Evolutionary conservation across 257 asterid species (phyloP).

Genomic region (Oldenlandia corymbosa): DNA sequence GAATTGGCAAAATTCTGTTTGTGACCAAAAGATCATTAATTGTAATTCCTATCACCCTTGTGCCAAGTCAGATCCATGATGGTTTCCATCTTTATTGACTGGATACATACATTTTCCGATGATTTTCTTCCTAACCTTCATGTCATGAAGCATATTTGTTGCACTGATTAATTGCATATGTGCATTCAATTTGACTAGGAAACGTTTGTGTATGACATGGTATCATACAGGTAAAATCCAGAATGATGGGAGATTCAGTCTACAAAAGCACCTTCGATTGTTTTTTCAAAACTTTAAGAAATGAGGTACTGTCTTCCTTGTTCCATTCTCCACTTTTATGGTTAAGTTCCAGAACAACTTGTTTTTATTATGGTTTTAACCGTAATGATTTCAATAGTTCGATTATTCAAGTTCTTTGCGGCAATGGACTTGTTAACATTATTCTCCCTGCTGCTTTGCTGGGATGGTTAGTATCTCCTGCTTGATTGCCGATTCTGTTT

Average conservation of each 20-base stretch:
- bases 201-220: neutral
- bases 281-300: conserved; percentile 62
- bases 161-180: no score
- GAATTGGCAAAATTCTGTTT: neutral
- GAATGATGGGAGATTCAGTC: conserved; percentile 92
- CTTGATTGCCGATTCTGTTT: no score
- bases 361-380: neutral
- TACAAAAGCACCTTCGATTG: conserved; percentile 77
- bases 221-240: conserved; percentile 63
- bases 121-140: conserved; percentile 8
- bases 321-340: conserved; percentile 1
- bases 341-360: neutral
- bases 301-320: conserved; percentile 49
- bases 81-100: neutral
- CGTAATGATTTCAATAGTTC: neutral
- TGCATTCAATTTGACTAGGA: neutral
- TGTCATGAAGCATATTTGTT: neutral
- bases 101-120: neutral
- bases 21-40: neutral
- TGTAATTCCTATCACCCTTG: neutral
- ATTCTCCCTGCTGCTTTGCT: neutral
- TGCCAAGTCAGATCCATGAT: neutral
- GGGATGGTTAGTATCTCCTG: neutral
- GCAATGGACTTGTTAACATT: neutral
- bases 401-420: neutral